Conservation (phyloP, 225 moss, liverwort and hornwort species). For the Asterella californica region DNA sequence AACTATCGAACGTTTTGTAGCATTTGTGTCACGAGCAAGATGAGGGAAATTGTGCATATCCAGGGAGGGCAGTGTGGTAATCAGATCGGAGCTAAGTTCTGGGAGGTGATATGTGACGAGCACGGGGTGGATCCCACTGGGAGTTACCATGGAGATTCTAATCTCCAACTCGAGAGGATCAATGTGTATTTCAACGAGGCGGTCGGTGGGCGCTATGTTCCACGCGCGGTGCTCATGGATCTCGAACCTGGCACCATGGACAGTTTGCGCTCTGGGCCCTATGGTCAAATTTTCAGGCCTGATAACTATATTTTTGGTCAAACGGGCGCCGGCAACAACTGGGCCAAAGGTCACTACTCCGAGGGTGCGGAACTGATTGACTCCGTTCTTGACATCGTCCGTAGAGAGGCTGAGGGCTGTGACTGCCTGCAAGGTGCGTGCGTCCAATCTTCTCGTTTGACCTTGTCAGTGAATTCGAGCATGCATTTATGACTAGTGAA, state of each 20-base stretch:
- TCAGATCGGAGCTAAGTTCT: constrained; percentile 30
- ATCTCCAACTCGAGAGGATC: constrained; percentile 31
- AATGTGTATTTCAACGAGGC: constrained; percentile 33
- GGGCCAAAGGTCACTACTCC: constrained; percentile 30
- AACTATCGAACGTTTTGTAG: not conserved
- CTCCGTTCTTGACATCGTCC: constrained; percentile 30
- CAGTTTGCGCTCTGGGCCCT: constrained; percentile 28
- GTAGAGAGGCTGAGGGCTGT: constrained; percentile 30
- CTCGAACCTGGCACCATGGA: constrained; percentile 35
- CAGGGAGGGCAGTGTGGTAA: constrained; percentile 32
- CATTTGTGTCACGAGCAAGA: not conserved
- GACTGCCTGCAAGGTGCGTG: constrained; percentile 28
- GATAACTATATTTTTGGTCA: constrained; percentile 30
- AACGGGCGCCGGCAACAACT: constrained; percentile 27
- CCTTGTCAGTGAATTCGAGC: too few species aligned
- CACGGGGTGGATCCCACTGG: constrained; percentile 20
- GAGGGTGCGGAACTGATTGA: constrained; percentile 30
- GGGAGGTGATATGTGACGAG: not conserved
- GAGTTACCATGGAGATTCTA: constrained; percentile 17
- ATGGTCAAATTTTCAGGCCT: constrained; percentile 30
- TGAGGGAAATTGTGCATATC: constrained; percentile 28
- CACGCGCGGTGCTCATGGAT: constrained; percentile 35
- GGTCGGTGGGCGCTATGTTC: constrained; percentile 26
- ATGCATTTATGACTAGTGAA: too few species aligned
- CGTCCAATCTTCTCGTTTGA: too few species aligned